Percentiles rank a stretch among this genome's conserved stretches.
These are phyloP conservation scores for Excoecaria cochinchinensis DNA, from an alignment of 345 rosid species.

Conservation along the genomic window DNA sequence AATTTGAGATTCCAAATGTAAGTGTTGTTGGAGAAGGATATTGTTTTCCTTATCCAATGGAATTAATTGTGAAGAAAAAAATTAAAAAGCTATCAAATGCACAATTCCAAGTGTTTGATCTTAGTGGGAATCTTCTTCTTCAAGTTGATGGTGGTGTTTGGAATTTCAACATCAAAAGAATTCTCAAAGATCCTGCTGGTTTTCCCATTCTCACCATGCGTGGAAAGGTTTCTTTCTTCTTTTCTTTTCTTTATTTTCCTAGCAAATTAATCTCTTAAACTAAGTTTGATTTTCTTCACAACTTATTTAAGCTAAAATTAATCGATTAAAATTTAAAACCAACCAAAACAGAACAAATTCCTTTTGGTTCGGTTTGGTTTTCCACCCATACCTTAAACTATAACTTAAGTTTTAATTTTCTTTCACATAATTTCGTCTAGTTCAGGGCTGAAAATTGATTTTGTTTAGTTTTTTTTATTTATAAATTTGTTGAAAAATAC, in stretches of 20 bases:
- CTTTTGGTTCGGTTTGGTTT: too few relatives aligned
- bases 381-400: too few relatives aligned
- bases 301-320: too few relatives aligned
- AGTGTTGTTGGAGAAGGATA: conserved; percentile 52
- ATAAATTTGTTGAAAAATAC: too few relatives aligned
- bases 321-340: too few relatives aligned
- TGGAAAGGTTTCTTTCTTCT: conserved; percentile 37
- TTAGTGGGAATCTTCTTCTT: conserved; percentile 48
- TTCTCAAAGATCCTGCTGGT: conserved; percentile 55
- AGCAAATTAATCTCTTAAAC: too few relatives aligned
- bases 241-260: too few relatives aligned
- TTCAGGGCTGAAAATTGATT: too few relatives aligned
- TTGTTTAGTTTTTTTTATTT: neutral
- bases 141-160: conserved; percentile 49
- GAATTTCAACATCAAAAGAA: conserved; percentile 44
- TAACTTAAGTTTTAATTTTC: too few relatives aligned
- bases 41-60: conserved; percentile 54
- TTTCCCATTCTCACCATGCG: conserved; percentile 50
- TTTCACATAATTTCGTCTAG: too few relatives aligned
- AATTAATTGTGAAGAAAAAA: conserved; percentile 48
- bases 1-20: conserved; percentile 24
- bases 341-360: too few relatives aligned
- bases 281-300: too few relatives aligned
- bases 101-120: conserved; percentile 46
- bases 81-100: conserved; percentile 38